Base-by-base conservation (phyloP, 805 yeast genomes). In the Nakazawaea ambrosiae region DNA sequence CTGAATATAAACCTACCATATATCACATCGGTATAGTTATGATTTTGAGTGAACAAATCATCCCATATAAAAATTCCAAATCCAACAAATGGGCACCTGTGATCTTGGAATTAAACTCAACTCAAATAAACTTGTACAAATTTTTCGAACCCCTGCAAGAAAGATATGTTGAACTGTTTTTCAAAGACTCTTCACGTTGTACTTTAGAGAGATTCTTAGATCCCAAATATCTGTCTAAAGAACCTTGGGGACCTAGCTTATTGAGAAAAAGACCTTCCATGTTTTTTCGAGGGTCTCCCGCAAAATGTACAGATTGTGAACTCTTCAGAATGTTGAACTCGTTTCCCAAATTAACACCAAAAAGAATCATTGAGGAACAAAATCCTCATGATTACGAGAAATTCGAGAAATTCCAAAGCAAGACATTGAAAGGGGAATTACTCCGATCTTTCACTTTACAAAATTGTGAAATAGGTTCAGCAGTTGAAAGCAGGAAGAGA, bases 101-200 rank as follows among this genome's bases (percentile, higher is more conserved):
- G 7, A 25, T 39, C 11, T 6, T 39, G 14, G 38, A 39, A 20
- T 26, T 39, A 27, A 34, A 39, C 19, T 39, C 41, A 5, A 39
- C 41, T 2, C 37, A 34, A 23, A 16, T 39, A 24, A 39, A 39
- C 18, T 4, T 39, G 7, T 39, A 34, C 32, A 14, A 29, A 12
- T 12, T 26, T 7, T n/a, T n/a, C n/a, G n/a, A n/a, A n/a, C n/a
- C n/a, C n/a, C n/a, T n/a, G n/a, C n/a, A n/a, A n/a, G n/a, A n/a
- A n/a, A n/a, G n/a, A n/a, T n/a, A n/a, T n/a, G n/a, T n/a, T n/a
- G n/a, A n/a, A n/a, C n/a, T n/a, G n/a, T n/a, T n/a, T n/a, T n/a
- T n/a, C n/a, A n/a, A n/a, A n/a, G n/a, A n/a, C n/a, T n/a, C n/a
- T n/a, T n/a, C n/a, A n/a, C n/a, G n/a, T n/a, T n/a, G n/a, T n/a